A percentile compares a stretch with the other conserved stretches of the same genome.
These are phyloP conservation scores for Aspergillus chevalieri DNA, from an alignment of 2,329 filamentous ascomycete species.

Conservation along the genomic window DNA sequence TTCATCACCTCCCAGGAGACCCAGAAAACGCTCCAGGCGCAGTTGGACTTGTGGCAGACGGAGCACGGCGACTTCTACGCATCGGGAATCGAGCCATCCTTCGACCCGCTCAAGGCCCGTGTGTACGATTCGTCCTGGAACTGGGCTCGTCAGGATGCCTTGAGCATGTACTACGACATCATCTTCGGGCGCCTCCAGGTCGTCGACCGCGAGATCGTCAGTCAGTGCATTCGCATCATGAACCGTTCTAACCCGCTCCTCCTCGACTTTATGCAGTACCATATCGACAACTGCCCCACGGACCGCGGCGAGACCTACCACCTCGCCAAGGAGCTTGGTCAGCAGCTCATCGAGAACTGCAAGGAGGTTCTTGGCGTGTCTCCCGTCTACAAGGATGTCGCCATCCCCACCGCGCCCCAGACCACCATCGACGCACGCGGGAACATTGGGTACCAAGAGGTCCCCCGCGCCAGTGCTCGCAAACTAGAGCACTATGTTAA, in stretches of 20 bases:
- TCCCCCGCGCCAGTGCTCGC: constrained; percentile 77
- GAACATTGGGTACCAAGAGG: constrained; percentile 86
- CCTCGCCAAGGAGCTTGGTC: constrained; percentile 89
- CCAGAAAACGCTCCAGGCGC: constrained; percentile 78
- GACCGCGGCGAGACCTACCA: constrained; percentile 96
- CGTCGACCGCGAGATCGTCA: constrained; percentile 95
- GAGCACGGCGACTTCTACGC: constrained; percentile 98
- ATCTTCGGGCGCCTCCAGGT: constrained; percentile 92
- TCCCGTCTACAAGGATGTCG: constrained; percentile 94
- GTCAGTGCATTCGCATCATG: constrained; percentile 98
- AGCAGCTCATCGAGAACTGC: constrained; percentile 95
- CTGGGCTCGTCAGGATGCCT: constrained; percentile 94
- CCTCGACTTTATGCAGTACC: constrained; percentile 98
- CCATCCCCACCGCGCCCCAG: constrained; percentile 81
- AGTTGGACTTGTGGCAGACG: constrained; percentile 88
- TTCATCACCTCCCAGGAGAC: constrained; percentile 74
- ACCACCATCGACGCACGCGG: constrained; percentile 89
- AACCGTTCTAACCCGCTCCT: constrained; percentile 95
- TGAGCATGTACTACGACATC: constrained; percentile 98
- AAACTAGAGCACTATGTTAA: constrained; percentile 98
- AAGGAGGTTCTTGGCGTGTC: constrained; percentile 78
- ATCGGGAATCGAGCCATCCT: constrained; percentile 85
- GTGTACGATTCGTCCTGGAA: constrained; percentile 99
- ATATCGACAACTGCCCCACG: constrained; percentile 97
- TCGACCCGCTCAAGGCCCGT: constrained; percentile 87